Evolutionary conservation across 2,329 filamentous ascomycete species (phyloP).

Genomic region (Fusarium acutatum): DNA sequence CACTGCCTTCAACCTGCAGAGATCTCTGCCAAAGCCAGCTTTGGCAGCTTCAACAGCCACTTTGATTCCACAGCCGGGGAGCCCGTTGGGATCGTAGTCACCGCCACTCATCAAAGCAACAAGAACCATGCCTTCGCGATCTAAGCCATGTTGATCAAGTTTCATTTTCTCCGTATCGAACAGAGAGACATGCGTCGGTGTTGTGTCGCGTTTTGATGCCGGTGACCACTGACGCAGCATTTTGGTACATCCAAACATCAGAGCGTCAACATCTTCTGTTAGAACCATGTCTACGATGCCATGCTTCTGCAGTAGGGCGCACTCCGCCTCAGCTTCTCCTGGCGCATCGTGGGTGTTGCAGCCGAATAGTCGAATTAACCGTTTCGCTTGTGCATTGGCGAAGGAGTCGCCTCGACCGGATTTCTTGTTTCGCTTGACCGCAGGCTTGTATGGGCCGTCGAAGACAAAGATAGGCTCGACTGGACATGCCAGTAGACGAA

Average conservation of each 20-base stretch:
- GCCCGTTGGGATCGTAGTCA: constrained; percentile 89
- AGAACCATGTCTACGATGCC: constrained; percentile 92
- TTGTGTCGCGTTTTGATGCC: constrained; percentile 70
- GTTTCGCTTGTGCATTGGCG: constrained; percentile 80
- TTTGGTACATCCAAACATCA: constrained; percentile 91
- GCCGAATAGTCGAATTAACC: constrained; percentile 83
- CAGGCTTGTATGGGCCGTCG: constrained; percentile 84
- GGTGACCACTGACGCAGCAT: constrained; percentile 86
- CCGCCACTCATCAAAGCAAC: constrained; percentile 95
- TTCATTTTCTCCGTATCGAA: constrained; percentile 71
- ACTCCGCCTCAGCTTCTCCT: constrained; percentile 96
- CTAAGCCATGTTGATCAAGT: constrained; percentile 67
- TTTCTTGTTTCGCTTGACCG: constrained; percentile 87
- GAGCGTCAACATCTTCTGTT: constrained; percentile 94
- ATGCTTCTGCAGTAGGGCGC: constrained; percentile 81
- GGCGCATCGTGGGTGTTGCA: constrained; percentile 87
- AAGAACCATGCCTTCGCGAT: constrained; percentile 89
- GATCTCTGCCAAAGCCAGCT: constrained; percentile 82
- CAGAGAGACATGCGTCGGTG: constrained; percentile 85
- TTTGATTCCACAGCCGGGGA: constrained; percentile 87
- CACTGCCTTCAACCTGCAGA: constrained; percentile 71
- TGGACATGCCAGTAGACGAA: constrained; percentile 78
- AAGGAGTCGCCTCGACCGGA: constrained; percentile 71
- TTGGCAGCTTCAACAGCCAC: constrained; percentile 88
- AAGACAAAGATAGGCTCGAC: constrained; percentile 91